A percentile compares a stretch with the other conserved stretches of the same genome.
phyloP scores from a whole-genome alignment of 1,139 yeast species.

The Meyerozyma smithsonii region DNA sequence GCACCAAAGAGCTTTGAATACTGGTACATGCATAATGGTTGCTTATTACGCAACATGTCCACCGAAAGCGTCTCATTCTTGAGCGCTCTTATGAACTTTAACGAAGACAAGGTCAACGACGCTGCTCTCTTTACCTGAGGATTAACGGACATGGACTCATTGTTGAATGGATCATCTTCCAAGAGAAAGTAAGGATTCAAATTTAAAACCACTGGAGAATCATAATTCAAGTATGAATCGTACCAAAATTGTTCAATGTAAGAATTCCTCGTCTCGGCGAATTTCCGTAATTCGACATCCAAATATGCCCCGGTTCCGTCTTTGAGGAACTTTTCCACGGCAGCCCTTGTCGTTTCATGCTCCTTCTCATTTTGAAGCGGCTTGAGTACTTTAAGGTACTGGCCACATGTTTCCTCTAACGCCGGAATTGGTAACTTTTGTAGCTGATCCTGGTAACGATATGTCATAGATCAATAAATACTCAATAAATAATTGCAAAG shows the following conservation, averaged over 20 bases:
- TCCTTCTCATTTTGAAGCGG: conserved; percentile 77
- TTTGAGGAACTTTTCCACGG: conserved; percentile 55
- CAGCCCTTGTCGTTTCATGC: conserved; percentile 53
- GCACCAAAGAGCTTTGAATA: conserved; percentile 82
- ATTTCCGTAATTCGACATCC: conserved; percentile 59
- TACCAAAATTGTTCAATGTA: conserved; percentile 94
- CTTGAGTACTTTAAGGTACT: conserved; percentile 60
- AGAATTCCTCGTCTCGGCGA: conserved; percentile 61
- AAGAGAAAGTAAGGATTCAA: conserved; percentile 82
- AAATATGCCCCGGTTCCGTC: conserved; percentile 55
- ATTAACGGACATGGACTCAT: conserved; percentile 48
- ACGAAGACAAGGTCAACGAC: conserved; percentile 68
- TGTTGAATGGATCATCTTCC: conserved; percentile 87
- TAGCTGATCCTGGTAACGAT: conserved; percentile 51
- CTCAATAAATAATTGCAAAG: not conserved
- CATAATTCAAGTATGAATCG: conserved; percentile 81
- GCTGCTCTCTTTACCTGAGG: conserved; percentile 81
- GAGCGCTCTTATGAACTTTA: conserved; percentile 74
- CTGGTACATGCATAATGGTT: conserved; percentile 83
- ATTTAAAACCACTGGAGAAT: conserved; percentile 83
- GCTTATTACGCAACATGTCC: conserved; percentile 61
- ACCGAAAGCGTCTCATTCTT: conserved; percentile 73
- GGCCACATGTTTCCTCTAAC: conserved; percentile 56
- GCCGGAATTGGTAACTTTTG: conserved; percentile 76
- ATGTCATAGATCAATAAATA: conserved; percentile 39